phyloP scores from a whole-genome alignment of 192 early-diverging fungal species.

The Geranomyces variabilis region DNA sequence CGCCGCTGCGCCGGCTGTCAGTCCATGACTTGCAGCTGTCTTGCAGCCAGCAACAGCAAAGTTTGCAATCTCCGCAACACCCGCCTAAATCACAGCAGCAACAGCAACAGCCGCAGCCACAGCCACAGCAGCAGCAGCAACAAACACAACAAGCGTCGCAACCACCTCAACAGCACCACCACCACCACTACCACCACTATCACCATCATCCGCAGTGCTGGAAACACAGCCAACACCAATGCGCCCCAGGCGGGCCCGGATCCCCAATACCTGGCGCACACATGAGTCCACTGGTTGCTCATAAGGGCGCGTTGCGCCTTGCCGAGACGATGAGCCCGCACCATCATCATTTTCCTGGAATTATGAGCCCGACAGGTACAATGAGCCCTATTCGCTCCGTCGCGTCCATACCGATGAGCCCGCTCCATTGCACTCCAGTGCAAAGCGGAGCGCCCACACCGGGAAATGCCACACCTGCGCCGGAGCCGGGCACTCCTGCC shows the following conservation, averaged over 20 bases:
- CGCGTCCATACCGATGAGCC: neutral
- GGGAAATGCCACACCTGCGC: neutral
- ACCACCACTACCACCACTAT: constrained; percentile 15
- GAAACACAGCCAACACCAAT: constrained; percentile 12
- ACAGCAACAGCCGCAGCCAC: constrained; percentile 1
- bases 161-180: constrained; percentile 6
- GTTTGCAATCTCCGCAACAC: neutral
- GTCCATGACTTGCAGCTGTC: constrained; percentile 13
- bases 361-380: neutral
- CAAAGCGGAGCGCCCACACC: constrained; percentile 3
- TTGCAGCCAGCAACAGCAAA: neutral
- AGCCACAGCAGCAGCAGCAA: constrained; percentile 3
- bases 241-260: neutral
- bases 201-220: constrained; percentile 22
- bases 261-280: neutral
- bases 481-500: neutral
- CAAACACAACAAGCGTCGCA: constrained; percentile 2
- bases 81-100: constrained; percentile 3
- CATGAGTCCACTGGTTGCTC: constrained; percentile 14
- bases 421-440: neutral
- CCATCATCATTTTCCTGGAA: neutral
- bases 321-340: constrained; percentile 5
- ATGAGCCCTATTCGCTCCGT: constrained; percentile 4
- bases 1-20: constrained; percentile 12
- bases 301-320: neutral